Evolutionary conservation across 2,329 filamentous ascomycete genomes (phyloP), one percentile per base, ranked within the genome.

Genomic region (Xylaria digitata): DNA sequence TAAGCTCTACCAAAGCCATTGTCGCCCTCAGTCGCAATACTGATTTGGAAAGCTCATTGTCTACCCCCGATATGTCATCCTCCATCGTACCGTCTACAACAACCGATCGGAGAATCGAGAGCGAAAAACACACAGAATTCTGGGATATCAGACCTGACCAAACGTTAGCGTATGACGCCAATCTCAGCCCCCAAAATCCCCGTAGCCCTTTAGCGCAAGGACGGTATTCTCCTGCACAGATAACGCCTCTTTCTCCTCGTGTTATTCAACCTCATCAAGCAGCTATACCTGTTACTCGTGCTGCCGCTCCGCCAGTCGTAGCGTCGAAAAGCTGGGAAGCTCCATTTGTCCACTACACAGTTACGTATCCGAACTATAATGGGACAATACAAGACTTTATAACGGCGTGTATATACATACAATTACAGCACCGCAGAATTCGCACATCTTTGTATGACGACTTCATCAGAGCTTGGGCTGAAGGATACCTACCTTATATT

Each of bases 401-500:
- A 17, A 74, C 54, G 3, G 74, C 77, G 6, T 78, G 77, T 50
- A 70, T 75, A 49, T 76, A 74, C 49, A 73, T 79, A n/a, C 67
- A 76, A 54, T 61, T 65, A 11, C 68, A 76, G 42, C 59, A 73
- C 42, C 71, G 67, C 40, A 71, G 70, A 46, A 71, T 74, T 64
- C 76, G 70, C 50, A 74, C 73, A 49, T 76, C 65, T 55, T 65
- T 78, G 9, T 79, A 78, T 56, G 78, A 79, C 30, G 78, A 79
- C 48, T 79, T 79, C 46, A 76, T 79, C 43, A 73, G 78, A 50
- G 77, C 75, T 23, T 77, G 77, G 72, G 66, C 70, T 6, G 72
- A 78, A 53, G 74, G 71, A 17, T 79, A 78, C 49, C 19, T 76
- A 1, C 67, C 72, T 6, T 79, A 79, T 32, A 70, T 78, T 15